Conservation (phyloP, 179 eudicot genomes). For the Actinidia polygama region DNA sequence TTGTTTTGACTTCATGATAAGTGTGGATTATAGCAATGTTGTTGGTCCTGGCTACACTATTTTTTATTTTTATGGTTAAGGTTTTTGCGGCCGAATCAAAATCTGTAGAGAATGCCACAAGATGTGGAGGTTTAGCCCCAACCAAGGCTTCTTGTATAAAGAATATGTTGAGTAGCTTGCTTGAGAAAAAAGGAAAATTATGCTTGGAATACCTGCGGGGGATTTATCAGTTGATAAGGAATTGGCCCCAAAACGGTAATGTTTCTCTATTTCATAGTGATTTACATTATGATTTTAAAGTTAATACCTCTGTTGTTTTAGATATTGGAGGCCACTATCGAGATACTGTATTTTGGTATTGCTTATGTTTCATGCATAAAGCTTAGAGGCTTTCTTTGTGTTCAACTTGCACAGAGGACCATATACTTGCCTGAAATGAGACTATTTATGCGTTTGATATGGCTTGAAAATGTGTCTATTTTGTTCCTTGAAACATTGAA, state of each 20-base stretch:
- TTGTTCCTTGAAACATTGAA: background rate
- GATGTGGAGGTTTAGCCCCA: constrained; percentile 92
- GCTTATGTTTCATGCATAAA: background rate
- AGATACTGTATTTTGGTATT: background rate
- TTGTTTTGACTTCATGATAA: constrained; percentile 9
- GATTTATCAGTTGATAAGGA: constrained; percentile 74
- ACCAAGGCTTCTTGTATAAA: constrained; percentile 80
- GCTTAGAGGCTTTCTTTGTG: background rate
- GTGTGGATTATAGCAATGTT: background rate
- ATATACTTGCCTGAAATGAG: background rate
- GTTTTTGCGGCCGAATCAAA: constrained; percentile 77
- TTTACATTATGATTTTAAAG: background rate
- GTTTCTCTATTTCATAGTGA: background rate
- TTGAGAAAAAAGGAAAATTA: constrained; percentile 64
- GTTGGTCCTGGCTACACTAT: background rate
- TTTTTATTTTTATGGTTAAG: constrained; percentile 33
- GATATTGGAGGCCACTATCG: background rate
- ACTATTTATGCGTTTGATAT: background rate
- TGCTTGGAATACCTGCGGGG: constrained; percentile 81
- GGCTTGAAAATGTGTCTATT: background rate
- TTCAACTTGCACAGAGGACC: background rate
- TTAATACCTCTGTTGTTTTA: background rate
- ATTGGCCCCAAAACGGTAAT: constrained; percentile 92
- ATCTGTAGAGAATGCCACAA: constrained; percentile 72
- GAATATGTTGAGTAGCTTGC: constrained; percentile 61